A percentile compares a stretch with the other conserved stretches of the same genome.
phyloP scores from a whole-genome alignment of 768 basidiomycete genomes.

The Calocera cornea region DNA sequence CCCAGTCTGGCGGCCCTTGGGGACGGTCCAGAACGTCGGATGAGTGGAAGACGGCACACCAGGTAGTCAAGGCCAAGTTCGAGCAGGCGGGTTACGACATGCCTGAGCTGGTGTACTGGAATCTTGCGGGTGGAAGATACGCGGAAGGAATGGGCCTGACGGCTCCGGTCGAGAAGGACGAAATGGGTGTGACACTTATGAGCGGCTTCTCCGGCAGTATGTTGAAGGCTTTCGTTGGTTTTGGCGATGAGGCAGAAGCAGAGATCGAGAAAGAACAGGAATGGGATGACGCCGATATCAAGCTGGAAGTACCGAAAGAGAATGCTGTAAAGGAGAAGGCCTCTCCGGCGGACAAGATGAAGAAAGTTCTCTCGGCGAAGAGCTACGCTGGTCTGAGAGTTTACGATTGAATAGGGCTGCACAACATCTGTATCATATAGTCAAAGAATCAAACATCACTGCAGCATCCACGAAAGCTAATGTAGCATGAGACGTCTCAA shows the following conservation, averaged over 20 bases:
- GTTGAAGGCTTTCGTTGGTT: conserved; percentile 61
- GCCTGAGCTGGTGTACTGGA: conserved; percentile 64
- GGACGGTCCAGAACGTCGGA: conserved; percentile 3
- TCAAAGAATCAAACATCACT: neutral
- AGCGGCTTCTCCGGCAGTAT: conserved; percentile 56
- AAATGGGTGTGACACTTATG: conserved; percentile 52
- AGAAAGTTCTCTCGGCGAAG: conserved; percentile 17
- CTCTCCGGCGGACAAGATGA: conserved; percentile 24
- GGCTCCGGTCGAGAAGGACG: conserved; percentile 39
- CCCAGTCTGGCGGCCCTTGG: conserved; percentile 7
- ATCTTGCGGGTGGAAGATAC: conserved; percentile 26
- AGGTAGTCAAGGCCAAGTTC: conserved; percentile 42
- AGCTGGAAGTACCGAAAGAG: conserved; percentile 35
- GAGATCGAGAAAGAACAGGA: conserved; percentile 28
- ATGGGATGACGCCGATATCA: conserved; percentile 11
- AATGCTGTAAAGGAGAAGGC: conserved; percentile 28
- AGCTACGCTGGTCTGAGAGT: conserved; percentile 48
- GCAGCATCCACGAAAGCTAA: no score
- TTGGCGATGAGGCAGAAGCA: conserved; percentile 20
- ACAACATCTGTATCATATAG: neutral
- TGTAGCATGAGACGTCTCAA: no score
- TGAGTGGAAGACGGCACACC: conserved; percentile 50
- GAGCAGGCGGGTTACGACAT: conserved; percentile 51
- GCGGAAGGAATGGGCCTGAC: conserved; percentile 6
- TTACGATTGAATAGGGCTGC: conserved; percentile 30